A percentile compares a stretch with the other conserved stretches of the same genome.
Conservation (phyloP, 2,329 filamentous ascomycete genomes). For the Colletotrichum sp. region DNA sequence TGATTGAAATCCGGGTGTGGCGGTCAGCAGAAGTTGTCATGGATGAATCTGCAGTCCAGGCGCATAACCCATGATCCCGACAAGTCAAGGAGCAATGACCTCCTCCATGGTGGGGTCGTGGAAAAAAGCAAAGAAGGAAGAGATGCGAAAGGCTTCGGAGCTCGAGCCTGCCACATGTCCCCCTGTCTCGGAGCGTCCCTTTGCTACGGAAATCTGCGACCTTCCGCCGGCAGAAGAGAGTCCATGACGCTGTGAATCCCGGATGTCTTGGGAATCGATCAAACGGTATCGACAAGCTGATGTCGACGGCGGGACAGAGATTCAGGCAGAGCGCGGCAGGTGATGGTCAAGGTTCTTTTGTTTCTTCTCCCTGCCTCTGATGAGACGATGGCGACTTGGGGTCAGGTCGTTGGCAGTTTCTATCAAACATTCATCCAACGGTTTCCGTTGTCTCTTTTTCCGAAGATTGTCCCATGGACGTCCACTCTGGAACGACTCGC, state of each 20-base stretch:
- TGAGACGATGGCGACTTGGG: not conserved
- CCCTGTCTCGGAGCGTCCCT: constrained; percentile 8
- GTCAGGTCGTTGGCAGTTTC: not conserved
- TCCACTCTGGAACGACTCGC: not conserved
- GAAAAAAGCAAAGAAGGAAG: constrained; percentile 11
- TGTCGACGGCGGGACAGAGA: not conserved
- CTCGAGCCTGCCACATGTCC: not conserved
- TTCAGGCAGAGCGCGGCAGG: not conserved
- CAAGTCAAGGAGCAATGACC: not conserved
- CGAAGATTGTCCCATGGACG: not conserved
- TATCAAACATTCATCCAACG: not conserved
- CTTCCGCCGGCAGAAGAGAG: not conserved
- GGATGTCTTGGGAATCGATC: not conserved
- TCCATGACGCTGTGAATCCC: not conserved
- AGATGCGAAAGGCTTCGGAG: constrained; percentile 3
- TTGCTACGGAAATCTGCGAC: constrained; percentile 10
- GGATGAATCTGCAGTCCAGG: not conserved
- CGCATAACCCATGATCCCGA: constrained; percentile 1
- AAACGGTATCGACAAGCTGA: not conserved
- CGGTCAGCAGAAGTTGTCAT: not conserved
- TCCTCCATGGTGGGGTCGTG: not conserved
- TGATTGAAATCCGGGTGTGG: not conserved
- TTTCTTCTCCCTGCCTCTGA: not conserved
- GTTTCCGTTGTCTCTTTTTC: not conserved
- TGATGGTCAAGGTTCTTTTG: not conserved